Percentiles rank a stretch among this genome's conserved stretches.
Evolutionary conservation across 352 stramenopile genomes (phyloP).

Genomic region (Thalassiosira exigua): DNA sequence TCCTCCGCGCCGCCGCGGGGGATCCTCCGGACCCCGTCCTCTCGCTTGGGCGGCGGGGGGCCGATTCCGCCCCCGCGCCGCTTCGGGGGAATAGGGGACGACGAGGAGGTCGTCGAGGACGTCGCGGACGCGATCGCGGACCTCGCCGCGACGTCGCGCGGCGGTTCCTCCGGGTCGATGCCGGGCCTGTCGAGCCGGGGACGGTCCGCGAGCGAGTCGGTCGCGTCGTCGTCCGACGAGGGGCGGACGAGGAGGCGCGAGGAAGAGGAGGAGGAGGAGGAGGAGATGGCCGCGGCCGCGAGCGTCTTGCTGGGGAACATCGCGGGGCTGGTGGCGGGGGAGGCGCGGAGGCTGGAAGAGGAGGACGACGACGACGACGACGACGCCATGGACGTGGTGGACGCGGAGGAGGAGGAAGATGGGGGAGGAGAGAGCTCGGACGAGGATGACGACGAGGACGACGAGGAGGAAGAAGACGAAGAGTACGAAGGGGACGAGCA

Average conservation of each 20-base stretch:
- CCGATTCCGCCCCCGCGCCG: too few species aligned
- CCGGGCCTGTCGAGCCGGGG: not conserved
- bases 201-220: not conserved
- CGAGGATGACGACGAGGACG: constrained; percentile 21
- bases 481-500: constrained; percentile 38
- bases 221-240: not conserved
- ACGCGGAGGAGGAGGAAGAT: constrained; percentile 21
- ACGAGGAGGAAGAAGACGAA: constrained; percentile 35
- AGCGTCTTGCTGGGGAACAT: not conserved
- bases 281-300: too few species aligned
- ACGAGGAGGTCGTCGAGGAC: not conserved
- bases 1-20: not conserved
- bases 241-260: too few species aligned
- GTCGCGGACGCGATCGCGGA: not conserved
- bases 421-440: constrained; percentile 18
- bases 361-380: constrained; percentile 32
- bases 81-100: too few species aligned
- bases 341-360: constrained; percentile 13
- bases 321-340: not conserved
- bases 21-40: too few species aligned
- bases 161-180: too few species aligned
- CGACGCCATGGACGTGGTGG: not conserved
- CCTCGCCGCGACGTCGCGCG: too few species aligned
- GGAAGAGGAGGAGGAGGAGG: not conserved
- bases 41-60: too few species aligned